A percentile compares a stretch with the other conserved stretches of the same genome.
phyloP scores from a whole-genome alignment of 164 flowering plant species.

The Vitis riparia region DNA sequence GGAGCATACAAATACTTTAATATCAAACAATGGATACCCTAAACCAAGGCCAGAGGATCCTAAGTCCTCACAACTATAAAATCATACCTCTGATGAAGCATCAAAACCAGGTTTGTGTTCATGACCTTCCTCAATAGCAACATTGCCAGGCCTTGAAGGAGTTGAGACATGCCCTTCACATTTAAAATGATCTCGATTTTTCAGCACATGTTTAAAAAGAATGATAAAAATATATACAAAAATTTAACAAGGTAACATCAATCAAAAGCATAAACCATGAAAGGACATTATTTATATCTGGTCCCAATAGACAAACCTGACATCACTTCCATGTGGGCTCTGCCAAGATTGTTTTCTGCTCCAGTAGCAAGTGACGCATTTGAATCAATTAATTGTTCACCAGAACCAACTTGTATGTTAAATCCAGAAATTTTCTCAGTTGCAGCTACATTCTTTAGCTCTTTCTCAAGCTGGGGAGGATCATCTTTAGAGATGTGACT shows the following conservation, averaged over 20 bases:
- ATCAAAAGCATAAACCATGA: neutral
- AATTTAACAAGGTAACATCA: neutral
- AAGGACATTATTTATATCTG: no score
- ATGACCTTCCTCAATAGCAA: conserved; percentile 20
- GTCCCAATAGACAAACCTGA: conserved; percentile 27
- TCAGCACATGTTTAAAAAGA: neutral
- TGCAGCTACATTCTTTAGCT: conserved; percentile 14
- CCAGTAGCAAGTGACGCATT: conserved; percentile 29
- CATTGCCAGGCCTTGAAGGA: conserved; percentile 18
- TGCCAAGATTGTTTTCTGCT: conserved; percentile 31
- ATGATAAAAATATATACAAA: neutral
- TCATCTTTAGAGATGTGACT: conserved; percentile 19
- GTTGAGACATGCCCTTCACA: conserved; percentile 33
- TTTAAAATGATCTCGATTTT: conserved; percentile 9
- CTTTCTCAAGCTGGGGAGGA: conserved; percentile 18
- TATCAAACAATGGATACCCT: neutral
- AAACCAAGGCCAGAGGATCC: neutral
- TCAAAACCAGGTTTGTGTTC: conserved; percentile 24
- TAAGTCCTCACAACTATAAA: neutral
- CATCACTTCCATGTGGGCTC: conserved; percentile 21
- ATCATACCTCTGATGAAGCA: conserved; percentile 35
- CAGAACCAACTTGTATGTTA: conserved; percentile 13
- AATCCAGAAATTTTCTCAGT: conserved; percentile 22
- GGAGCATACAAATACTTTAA: conserved; percentile 6
- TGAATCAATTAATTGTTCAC: conserved; percentile 25